Base-by-base conservation (phyloP, 176 grass and related monocot species). In the Guadua angustifolia region DNA sequence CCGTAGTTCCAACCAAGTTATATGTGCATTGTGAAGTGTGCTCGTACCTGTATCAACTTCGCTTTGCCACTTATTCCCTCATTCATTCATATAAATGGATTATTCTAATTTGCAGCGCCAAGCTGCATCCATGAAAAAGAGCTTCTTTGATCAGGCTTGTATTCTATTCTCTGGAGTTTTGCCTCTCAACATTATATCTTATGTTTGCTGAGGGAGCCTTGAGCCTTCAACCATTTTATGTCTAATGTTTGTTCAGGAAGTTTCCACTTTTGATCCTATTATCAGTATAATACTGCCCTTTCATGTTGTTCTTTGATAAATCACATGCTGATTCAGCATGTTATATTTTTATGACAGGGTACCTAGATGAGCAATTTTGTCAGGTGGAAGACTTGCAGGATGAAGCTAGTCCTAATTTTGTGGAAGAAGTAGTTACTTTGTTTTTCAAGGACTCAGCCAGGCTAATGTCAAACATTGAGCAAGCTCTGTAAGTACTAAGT, bases 381-480 rank as follows among this genome's bases (percentile, higher is more conserved):
- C 96, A 95, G 81, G 85, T 99, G 69, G 96, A 99, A 81, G 96
- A 99, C 60, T 90, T 95, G 79, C 93, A 99, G 73, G 96, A 99
- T 82, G 96, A 99, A 80, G 80, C 75, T 85, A 99, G 91, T 77
- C 96, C 93, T 83, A 95, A 99, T 84, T 99, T 99, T 84, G 80
- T 91, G 1, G 91, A 99, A 87, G 96, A 99, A 93, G 96, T 99
- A 17, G 91, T 84, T 24, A 87, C 90, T 69, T 87, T 93, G 89
- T 99, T 95, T 77, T 90, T 95, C 47, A 95, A 89, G 81, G 93
- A 99, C 83, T 99, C 96, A 7, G 69, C 89, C 56, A 89, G 91
- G 68, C 81, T 94, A 77, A 86, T 95, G 82, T 60, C 91, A 77
- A 99, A 99, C 86, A 88, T 95, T 68, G 96, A 92, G 76, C 97